Conservation (phyloP, 805 yeast species). For the Saccharomycopsis fibuligera region DNA sequence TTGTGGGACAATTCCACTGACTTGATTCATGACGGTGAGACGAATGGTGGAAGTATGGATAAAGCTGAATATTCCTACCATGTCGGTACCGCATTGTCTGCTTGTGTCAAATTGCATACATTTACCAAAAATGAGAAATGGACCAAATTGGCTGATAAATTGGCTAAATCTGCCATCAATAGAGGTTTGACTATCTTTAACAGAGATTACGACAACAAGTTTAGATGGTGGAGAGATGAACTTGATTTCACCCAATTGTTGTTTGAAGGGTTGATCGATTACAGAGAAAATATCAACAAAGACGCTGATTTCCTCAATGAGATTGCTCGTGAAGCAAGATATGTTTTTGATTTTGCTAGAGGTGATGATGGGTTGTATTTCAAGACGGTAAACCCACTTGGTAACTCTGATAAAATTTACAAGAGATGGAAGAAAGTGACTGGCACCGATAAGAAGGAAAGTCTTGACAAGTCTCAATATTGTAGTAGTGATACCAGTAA, state of each 20-base stretch:
- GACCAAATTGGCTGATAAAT: constrained; percentile 29
- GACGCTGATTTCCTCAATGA: constrained; percentile 38
- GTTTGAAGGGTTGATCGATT: constrained; percentile 65
- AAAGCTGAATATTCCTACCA: constrained; percentile 63
- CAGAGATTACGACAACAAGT: constrained; percentile 47
- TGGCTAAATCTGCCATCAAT: constrained; percentile 54
- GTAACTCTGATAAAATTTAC: constrained; percentile 43
- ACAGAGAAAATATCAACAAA: constrained; percentile 32
- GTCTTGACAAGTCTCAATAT: constrained; percentile 44
- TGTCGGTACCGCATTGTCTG: constrained; percentile 58
- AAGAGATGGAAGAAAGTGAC: constrained; percentile 47
- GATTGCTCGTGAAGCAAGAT: constrained; percentile 43
- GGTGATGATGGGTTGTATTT: constrained; percentile 48
- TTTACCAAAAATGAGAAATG: constrained; percentile 47
- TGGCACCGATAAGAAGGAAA: constrained; percentile 47
- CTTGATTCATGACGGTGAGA: constrained; percentile 56
- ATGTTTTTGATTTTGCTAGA: constrained; percentile 41
- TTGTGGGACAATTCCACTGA: constrained; percentile 50
- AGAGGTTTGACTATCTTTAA: constrained; percentile 52
- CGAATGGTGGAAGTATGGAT: constrained; percentile 32
- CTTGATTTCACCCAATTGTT: constrained; percentile 58
- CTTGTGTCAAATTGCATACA: constrained; percentile 43
- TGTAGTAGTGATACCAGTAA: constrained; percentile 33
- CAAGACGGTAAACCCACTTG: constrained; percentile 53
- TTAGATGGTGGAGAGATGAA: constrained; percentile 59